Evolutionary conservation across 1,139 yeast species (phyloP).

Genomic region (Nakaseomyces nivariensis): DNA sequence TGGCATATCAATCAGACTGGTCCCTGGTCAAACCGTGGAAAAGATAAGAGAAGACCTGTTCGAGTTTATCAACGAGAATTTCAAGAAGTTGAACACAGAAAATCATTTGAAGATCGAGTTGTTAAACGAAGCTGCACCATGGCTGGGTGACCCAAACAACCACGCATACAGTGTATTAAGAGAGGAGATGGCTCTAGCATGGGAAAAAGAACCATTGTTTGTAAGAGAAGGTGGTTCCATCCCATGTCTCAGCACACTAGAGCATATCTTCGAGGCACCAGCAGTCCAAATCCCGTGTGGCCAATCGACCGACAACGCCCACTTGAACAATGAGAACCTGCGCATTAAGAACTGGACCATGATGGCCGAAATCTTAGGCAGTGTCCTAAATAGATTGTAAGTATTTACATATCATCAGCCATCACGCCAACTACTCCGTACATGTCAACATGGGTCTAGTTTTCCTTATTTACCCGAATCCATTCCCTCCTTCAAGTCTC

Average conservation of each 20-base stretch:
- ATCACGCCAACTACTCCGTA: not conserved
- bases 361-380: slow-evolving; percentile 55
- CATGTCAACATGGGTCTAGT: not conserved
- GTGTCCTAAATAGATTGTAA: slow-evolving; percentile 38
- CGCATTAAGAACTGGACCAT: slow-evolving; percentile 70
- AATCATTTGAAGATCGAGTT: slow-evolving; percentile 53
- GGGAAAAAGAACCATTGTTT: slow-evolving; percentile 65
- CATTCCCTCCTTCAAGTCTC: no score
- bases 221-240: slow-evolving; percentile 96
- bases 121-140: slow-evolving; percentile 85
- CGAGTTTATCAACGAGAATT: slow-evolving; percentile 37
- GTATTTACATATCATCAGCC: not conserved
- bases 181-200: slow-evolving; percentile 48
- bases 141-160: slow-evolving; percentile 84
- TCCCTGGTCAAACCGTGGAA: slow-evolving; percentile 72
- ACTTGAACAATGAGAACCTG: slow-evolving; percentile 75
- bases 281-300: slow-evolving; percentile 98
- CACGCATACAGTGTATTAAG: slow-evolving; percentile 58
- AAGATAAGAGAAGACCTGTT: slow-evolving; percentile 45
- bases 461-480: no score
- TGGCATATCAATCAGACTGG: slow-evolving; percentile 71
- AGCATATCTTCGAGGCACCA: slow-evolving; percentile 70
- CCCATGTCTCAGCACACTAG: slow-evolving; percentile 80
- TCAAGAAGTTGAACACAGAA: slow-evolving; percentile 41
- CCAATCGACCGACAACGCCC: slow-evolving; percentile 91